Evolutionary conservation across 345 rosid species (phyloP).

Genomic region (Melaleuca alternifolia): DNA sequence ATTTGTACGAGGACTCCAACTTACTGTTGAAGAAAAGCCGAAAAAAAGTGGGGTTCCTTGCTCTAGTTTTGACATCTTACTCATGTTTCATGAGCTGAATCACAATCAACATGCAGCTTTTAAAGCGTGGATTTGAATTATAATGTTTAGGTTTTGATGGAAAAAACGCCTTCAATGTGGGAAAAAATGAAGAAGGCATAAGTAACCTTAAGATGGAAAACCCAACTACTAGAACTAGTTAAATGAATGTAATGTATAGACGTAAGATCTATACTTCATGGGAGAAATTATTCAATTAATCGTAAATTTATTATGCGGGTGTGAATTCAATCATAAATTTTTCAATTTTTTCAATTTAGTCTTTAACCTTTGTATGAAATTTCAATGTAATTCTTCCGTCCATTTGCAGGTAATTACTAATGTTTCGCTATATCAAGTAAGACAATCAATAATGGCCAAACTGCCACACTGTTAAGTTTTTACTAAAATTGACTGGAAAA

Average conservation of each 20-base stretch:
- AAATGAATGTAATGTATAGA: no score
- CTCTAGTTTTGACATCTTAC: neutral
- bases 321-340: no score
- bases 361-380: no score
- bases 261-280: no score
- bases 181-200: no score
- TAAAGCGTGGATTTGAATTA: neutral
- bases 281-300: no score
- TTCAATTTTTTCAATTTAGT: no score
- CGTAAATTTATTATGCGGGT: no score
- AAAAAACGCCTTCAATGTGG: neutral
- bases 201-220: neutral
- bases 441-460: neutral
- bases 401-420: neutral
- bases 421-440: neutral
- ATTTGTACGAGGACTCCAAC: neutral
- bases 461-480: fast-evolving
- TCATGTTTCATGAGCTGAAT: neutral
- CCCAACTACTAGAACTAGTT: neutral
- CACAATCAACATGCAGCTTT: neutral
- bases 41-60: neutral
- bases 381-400: no score
- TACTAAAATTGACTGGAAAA: neutral
- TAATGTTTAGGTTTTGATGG: neutral
- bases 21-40: neutral